Evolutionary conservation across 768 basidiomycete genomes (phyloP).

Genomic region (Asterophora lycoperdoides): DNA sequence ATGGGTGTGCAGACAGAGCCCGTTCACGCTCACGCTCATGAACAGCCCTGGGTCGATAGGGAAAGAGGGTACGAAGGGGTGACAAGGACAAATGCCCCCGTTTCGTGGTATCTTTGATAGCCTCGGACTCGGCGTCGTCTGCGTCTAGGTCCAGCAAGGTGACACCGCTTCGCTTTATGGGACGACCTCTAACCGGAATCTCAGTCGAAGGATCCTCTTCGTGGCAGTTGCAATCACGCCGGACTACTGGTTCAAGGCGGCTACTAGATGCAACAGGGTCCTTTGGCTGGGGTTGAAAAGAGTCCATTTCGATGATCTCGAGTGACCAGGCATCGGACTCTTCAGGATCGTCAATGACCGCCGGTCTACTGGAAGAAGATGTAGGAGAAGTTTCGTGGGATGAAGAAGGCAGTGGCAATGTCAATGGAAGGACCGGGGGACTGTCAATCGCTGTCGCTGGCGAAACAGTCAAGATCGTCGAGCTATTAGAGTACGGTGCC

Average conservation of each 20-base stretch:
- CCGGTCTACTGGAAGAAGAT: not conserved
- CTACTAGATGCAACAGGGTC: slow-evolving; percentile 36
- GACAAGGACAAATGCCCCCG: slow-evolving; percentile 40
- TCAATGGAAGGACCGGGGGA: slow-evolving; percentile 3
- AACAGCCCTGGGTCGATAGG: slow-evolving; percentile 30
- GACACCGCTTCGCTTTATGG: slow-evolving; percentile 18
- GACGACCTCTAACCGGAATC: slow-evolving; percentile 24
- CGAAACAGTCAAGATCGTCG: slow-evolving; percentile 31
- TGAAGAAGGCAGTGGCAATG: slow-evolving; percentile 4
- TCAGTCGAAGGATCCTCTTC: slow-evolving; percentile 22
- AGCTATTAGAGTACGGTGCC: slow-evolving; percentile 33
- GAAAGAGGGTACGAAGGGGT: slow-evolving; percentile 44
- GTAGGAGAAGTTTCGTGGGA: not conserved
- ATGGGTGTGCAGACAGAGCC: slow-evolving; percentile 39
- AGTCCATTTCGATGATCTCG: slow-evolving; percentile 49
- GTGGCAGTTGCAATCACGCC: slow-evolving; percentile 29
- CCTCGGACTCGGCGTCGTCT: slow-evolving; percentile 18
- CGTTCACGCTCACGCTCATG: slow-evolving; percentile 26
- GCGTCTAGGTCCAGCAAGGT: slow-evolving; percentile 26
- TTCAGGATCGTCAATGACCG: not conserved
- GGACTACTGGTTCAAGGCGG: slow-evolving; percentile 38
- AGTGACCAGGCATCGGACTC: slow-evolving; percentile 30
- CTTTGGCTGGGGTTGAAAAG: slow-evolving; percentile 29
- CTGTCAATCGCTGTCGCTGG: slow-evolving; percentile 8
- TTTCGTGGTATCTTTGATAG: slow-evolving; percentile 24